These are phyloP conservation scores for Excoecaria cochinchinensis DNA, from an alignment of 345 rosid genomes.

Conservation along the genomic window DNA sequence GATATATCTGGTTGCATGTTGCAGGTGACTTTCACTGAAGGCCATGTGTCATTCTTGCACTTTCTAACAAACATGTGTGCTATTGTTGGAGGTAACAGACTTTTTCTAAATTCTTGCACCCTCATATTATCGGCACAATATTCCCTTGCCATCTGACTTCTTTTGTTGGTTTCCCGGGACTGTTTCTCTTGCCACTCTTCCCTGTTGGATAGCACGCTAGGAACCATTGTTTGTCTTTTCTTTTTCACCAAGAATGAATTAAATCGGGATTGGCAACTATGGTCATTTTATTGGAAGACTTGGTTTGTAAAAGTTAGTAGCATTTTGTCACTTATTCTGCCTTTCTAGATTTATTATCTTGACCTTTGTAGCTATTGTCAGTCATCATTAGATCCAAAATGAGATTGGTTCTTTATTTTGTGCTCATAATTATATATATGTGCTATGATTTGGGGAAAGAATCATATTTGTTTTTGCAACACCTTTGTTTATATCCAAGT, in stretches of 20 bases:
- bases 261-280: too few species aligned
- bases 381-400: not conserved
- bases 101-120: not conserved
- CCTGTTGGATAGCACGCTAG: not conserved
- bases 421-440: not conserved
- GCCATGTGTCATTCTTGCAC: slow-evolving; percentile 85
- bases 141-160: not conserved
- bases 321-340: not conserved
- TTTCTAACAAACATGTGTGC: slow-evolving; percentile 92
- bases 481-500: not conserved
- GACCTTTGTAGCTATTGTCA: not conserved
- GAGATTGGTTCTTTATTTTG: not conserved
- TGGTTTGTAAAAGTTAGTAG: too few species aligned
- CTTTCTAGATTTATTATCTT: not conserved
- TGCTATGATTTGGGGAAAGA: too few species aligned
- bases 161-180: not conserved
- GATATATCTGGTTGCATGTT: slow-evolving; percentile 12
- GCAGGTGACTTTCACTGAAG: slow-evolving; percentile 83
- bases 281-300: too few species aligned
- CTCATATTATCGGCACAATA: not conserved
- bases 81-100: slow-evolving; percentile 80
- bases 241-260: not conserved
- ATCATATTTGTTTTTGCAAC: not conserved
- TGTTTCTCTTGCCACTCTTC: not conserved
- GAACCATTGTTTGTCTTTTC: not conserved